phyloP scores from a whole-genome alignment of 1,284 basidiomycete species.

The Agroathelia rolfsii region DNA sequence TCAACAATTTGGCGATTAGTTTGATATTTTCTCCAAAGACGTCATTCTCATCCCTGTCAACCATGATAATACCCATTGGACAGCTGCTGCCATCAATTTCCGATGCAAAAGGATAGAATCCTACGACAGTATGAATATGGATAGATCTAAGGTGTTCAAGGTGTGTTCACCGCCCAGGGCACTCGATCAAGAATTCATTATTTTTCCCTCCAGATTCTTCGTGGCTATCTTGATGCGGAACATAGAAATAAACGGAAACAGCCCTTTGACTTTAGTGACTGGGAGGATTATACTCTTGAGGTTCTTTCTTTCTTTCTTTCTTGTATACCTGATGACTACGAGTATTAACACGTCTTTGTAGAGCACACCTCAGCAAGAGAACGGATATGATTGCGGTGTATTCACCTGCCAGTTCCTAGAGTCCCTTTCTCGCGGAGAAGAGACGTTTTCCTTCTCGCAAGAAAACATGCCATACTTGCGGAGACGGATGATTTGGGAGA shows the following conservation, averaged over 20 bases:
- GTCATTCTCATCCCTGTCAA: conserved; percentile 87
- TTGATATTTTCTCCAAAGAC: conserved; percentile 91
- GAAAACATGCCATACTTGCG: conserved; percentile 79
- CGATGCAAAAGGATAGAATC: conserved; percentile 84
- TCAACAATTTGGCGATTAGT: conserved; percentile 37
- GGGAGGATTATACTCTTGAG: conserved; percentile 59
- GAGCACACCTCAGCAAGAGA: conserved; percentile 85
- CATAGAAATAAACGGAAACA: conserved; percentile 80
- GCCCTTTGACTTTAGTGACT: conserved; percentile 75
- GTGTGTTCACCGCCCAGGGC: conserved; percentile 28
- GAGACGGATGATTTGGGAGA: conserved; percentile 87
- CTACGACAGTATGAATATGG: conserved; percentile 85
- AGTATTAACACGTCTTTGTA: conserved; percentile 22
- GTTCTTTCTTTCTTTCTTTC: conserved; percentile 26
- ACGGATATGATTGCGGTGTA: conserved; percentile 92
- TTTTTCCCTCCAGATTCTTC: conserved; percentile 54
- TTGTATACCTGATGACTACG: conserved; percentile 7
- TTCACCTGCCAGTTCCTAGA: conserved; percentile 94
- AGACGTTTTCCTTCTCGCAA: conserved; percentile 74
- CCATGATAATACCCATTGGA: conserved; percentile 91
- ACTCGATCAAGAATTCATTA: too few relatives aligned
- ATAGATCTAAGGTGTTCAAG: conserved; percentile 51
- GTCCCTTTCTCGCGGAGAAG: conserved; percentile 70
- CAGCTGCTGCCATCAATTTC: conserved; percentile 88
- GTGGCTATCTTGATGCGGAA: conserved; percentile 75